Percentiles rank a stretch among this genome's conserved stretches.
These are phyloP conservation scores for Cenchrus purpureus DNA, from an alignment of 176 grass and related monocot species.

Conservation along the genomic window DNA sequence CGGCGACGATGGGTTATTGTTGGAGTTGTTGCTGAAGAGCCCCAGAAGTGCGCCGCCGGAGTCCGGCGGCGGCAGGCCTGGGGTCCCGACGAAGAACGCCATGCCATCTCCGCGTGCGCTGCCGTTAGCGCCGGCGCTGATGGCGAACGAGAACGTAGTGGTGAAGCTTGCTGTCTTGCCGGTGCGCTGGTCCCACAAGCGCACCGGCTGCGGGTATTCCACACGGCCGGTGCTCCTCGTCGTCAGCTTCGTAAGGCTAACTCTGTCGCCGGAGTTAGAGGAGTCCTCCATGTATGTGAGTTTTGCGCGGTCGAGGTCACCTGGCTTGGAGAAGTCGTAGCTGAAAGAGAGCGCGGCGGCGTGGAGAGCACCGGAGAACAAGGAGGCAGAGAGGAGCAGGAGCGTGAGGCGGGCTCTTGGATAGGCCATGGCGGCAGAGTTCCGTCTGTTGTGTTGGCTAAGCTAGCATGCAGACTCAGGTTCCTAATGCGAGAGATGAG, in stretches of 20 bases:
- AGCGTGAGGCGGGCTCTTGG: not conserved
- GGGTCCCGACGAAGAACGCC: constrained; percentile 29
- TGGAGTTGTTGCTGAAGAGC: not conserved
- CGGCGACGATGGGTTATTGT: too few relatives aligned
- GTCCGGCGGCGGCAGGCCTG: not conserved
- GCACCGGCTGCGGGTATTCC: not conserved
- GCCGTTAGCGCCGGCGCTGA: too few relatives aligned
- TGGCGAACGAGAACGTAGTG: not conserved
- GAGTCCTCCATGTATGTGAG: constrained; percentile 2
- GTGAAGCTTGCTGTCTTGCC: not conserved
- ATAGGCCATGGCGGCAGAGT: constrained; percentile 11
- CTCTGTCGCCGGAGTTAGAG: not conserved
- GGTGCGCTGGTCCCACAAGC: not conserved
- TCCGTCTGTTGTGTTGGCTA: too few relatives aligned
- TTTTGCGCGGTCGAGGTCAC: not conserved
- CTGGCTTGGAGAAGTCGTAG: constrained; percentile 10
- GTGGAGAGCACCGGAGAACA: not conserved
- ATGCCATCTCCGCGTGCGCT: not conserved
- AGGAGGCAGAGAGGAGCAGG: not conserved
- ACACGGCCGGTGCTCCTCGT: not conserved
- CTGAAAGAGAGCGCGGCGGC: constrained; percentile 2
- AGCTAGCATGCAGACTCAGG: too few relatives aligned
- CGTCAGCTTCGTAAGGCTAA: not conserved
- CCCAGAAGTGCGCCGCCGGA: not conserved
- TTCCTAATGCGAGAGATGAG: too few relatives aligned